These are phyloP conservation scores for Triticum timopheevii DNA, from an alignment of 176 grass and related monocot species.

Conservation along the genomic window DNA sequence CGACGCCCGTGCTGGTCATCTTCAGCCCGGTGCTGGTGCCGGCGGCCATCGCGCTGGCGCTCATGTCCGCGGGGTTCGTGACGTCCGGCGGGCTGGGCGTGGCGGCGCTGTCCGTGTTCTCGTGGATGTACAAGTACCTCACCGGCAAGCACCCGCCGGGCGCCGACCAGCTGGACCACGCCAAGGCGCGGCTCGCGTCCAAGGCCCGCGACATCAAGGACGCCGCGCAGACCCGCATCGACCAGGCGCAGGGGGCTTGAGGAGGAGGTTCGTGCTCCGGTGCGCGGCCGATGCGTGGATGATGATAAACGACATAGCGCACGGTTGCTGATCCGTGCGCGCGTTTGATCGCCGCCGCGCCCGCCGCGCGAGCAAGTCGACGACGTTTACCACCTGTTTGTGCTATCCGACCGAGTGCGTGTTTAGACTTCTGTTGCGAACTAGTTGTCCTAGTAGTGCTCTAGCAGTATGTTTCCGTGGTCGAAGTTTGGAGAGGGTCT, in stretches of 20 bases:
- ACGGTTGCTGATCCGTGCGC: neutral
- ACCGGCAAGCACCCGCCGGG: constrained; percentile 90
- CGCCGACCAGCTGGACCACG: constrained; percentile 79
- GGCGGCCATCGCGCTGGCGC: constrained; percentile 49
- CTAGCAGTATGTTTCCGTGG: neutral
- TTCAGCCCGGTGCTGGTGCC: constrained; percentile 94
- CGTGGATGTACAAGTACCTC: constrained; percentile 97
- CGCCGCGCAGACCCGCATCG: constrained; percentile 64
- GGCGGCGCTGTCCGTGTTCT: constrained; percentile 82
- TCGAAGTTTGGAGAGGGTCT: neutral
- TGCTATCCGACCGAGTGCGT: constrained; percentile 8
- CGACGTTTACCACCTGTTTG: neutral
- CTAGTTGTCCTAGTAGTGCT: neutral
- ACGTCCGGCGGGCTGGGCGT: constrained; percentile 77
- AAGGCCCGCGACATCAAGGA: constrained; percentile 88
- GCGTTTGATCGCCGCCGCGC: neutral
- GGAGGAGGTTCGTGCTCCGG: neutral
- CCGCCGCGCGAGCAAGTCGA: neutral
- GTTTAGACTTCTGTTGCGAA: neutral
- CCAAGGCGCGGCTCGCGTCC: constrained; percentile 67
- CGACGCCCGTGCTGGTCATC: constrained; percentile 84
- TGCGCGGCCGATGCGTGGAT: neutral
- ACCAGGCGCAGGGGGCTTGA: constrained; percentile 56
- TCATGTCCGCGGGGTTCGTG: constrained; percentile 69
- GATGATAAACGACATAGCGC: neutral